phyloP scores from a whole-genome alignment of 2,329 filamentous ascomycete genomes.

The Phoma herbarum region DNA sequence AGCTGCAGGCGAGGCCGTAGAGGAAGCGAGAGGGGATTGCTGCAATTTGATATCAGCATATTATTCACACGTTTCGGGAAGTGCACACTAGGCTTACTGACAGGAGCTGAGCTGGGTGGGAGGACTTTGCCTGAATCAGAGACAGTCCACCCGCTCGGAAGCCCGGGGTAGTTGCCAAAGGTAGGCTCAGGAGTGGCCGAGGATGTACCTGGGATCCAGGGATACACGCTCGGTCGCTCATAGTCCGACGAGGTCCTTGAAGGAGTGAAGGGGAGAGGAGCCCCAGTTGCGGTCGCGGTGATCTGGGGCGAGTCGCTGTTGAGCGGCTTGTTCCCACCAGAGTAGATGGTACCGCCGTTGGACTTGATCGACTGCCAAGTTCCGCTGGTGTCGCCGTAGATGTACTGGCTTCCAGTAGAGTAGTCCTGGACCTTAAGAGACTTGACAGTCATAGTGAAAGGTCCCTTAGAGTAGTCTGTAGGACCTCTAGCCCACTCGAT shows the following conservation, averaged over 20 bases:
- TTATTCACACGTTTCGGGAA: conserved; percentile 3
- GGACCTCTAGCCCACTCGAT: conserved; percentile 88
- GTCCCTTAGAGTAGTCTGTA: conserved; percentile 83
- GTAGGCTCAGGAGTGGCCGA: conserved; percentile 59
- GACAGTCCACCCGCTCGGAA: conserved; percentile 84
- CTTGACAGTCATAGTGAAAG: conserved; percentile 86
- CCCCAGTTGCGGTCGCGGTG: conserved; percentile 68
- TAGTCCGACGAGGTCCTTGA: conserved; percentile 64
- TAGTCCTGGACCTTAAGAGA: conserved; percentile 85
- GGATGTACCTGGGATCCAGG: conserved; percentile 69
- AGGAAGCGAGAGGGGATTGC: conserved; percentile 62
- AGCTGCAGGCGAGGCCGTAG: conserved; percentile 60
- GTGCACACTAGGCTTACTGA: conserved; percentile 63
- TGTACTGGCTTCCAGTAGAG: conserved; percentile 87
- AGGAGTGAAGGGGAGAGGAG: conserved; percentile 72
- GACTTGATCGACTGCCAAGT: conserved; percentile 83
- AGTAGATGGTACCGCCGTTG: conserved; percentile 78
- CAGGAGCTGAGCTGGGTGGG: conserved; percentile 72
- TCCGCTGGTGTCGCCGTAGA: conserved; percentile 80
- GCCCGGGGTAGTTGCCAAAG: conserved; percentile 61
- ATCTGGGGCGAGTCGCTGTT: conserved; percentile 67
- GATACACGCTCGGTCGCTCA: conserved; percentile 56
- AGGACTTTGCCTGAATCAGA: conserved; percentile 80
- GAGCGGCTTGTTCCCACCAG: conserved; percentile 62
- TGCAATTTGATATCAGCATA: conserved; percentile 42